These are phyloP conservation scores for Backusella liffmaniae DNA, from an alignment of 192 early-diverging fungal genomes.

Conservation along the genomic window DNA sequence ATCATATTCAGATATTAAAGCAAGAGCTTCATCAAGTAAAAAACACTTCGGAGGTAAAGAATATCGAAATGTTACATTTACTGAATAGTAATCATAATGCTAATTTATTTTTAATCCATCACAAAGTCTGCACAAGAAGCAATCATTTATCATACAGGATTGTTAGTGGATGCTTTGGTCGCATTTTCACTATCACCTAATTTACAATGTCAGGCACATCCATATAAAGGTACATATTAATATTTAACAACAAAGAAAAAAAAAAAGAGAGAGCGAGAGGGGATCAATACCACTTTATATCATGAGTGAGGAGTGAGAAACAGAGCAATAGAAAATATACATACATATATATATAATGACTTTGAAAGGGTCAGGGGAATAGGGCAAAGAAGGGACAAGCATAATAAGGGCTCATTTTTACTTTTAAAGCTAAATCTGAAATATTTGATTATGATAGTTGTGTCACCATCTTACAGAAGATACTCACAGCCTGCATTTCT, in stretches of 20 bases:
- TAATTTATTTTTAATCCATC: not conserved
- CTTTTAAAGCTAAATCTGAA: not conserved
- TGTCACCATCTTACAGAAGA: not conserved
- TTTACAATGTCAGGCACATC: not conserved
- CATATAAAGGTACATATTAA: slow-evolving; percentile 10
- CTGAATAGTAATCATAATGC: not conserved
- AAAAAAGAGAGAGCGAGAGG: not conserved
- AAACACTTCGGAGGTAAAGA: not conserved
- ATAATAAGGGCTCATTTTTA: not conserved
- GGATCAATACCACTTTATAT: not conserved
- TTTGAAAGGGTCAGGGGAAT: not conserved
- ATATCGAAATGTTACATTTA: not conserved
- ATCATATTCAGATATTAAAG: slow-evolving; percentile 12
- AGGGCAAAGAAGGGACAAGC: not conserved
- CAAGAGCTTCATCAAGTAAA: not conserved
- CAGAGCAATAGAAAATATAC: not conserved
- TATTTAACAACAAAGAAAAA: not conserved
- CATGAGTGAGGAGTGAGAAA: not conserved
- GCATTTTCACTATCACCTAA: not conserved
- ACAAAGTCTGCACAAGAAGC: slow-evolving; percentile 11
- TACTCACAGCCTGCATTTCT: slow-evolving; percentile 1
- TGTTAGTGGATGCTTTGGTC: not conserved
- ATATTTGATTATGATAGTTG: not conserved
- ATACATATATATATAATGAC: not conserved
- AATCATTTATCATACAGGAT: slow-evolving; percentile 6